A percentile compares a stretch with the other conserved stretches of the same genome.
These are phyloP conservation scores for Iodosphaeria phyllophila DNA, from an alignment of 2,329 filamentous ascomycete genomes.

Conservation along the genomic window DNA sequence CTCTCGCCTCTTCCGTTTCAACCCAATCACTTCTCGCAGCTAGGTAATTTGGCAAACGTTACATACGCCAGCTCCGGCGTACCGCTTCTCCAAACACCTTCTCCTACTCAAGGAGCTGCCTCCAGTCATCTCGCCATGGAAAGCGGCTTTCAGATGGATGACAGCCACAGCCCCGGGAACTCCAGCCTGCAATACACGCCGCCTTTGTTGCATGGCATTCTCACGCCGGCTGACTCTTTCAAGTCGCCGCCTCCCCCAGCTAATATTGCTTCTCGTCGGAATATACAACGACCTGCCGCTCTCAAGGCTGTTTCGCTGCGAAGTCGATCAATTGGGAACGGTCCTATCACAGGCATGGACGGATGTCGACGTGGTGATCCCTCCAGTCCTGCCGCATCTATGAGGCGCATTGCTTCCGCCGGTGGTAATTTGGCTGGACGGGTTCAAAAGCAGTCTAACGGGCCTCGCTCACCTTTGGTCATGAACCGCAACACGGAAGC, in stretches of 20 bases:
- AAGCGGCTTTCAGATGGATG: no score
- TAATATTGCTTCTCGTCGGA: slow-evolving; percentile 34
- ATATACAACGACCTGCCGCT: slow-evolving; percentile 27
- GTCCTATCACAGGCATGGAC: slow-evolving; percentile 29
- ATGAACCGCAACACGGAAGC: slow-evolving; percentile 26
- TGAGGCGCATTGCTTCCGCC: slow-evolving; percentile 34
- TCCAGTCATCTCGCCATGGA: no score
- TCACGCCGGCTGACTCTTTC: slow-evolving; percentile 17
- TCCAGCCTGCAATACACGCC: no score
- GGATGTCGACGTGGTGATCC: slow-evolving; percentile 23
- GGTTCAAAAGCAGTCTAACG: slow-evolving; percentile 20
- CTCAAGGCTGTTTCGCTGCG: slow-evolving; percentile 26
- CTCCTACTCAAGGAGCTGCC: no score
- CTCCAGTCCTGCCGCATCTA: slow-evolving; percentile 19
- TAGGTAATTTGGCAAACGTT: no score
- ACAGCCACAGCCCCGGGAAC: neutral
- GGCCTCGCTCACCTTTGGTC: slow-evolving; percentile 23
- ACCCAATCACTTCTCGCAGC: no score
- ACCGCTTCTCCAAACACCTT: no score
- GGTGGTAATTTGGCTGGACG: slow-evolving; percentile 21
- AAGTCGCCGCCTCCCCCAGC: slow-evolving; percentile 29
- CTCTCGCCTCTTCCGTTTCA: no score
- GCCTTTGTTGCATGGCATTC: no score
- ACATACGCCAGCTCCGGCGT: no score
- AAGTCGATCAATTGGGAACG: slow-evolving; percentile 20